Evolutionary conservation across 1,139 yeast genomes (phyloP), one percentile per base, ranked within the genome.

Genomic region (Waltiozyma sp.): DNA sequence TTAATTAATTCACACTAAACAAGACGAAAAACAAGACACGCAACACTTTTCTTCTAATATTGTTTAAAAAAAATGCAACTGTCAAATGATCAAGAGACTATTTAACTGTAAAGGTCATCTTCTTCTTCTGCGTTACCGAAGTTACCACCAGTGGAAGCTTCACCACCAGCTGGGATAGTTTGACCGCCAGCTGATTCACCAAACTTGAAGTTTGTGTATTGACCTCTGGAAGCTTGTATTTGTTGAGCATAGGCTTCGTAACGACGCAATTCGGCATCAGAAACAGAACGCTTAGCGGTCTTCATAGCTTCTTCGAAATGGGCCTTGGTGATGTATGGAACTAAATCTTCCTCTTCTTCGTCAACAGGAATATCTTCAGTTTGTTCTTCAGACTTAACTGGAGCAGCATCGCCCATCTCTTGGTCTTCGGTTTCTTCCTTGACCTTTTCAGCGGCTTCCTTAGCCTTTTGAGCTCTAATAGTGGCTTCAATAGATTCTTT

Each of bases 301-400:
- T 89, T 88, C 98, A 93, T 93, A 41, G 99, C 98, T 70, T 91
- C 98, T 66, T 93, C 96, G 59, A 93, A 87, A 64, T 88, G 96
- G 43, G 82, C 82, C 60, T 85, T 83, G 37, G 96, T 86, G 59
- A 93, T 91, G 65, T 66, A 93, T 57, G 98, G 98, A 56, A 93
- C 98, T 37, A 95, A 41, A 40, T 54, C 57, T 42, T 53, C 58
- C 38, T 53, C 59, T 28, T 52, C 59, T 40, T 91, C 97, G 57
- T 76, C 85, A 54, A 72, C 84, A 60, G 75, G 81, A 49, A 72
- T 39, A 24, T 43, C 42, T 26, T 43, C 55, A 15, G 28, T 26
- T 14, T 15, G 18, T n/a, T n/a, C 34, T 31, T 31, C 34, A 15
- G 34, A 5, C 34, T 31, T 31, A 14, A 31, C 34, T 5, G 16